A percentile compares a stretch with the other conserved stretches of the same genome.
Evolutionary conservation across 2,329 filamentous ascomycete genomes (phyloP).

Genomic region (Monosporascus sp.): DNA sequence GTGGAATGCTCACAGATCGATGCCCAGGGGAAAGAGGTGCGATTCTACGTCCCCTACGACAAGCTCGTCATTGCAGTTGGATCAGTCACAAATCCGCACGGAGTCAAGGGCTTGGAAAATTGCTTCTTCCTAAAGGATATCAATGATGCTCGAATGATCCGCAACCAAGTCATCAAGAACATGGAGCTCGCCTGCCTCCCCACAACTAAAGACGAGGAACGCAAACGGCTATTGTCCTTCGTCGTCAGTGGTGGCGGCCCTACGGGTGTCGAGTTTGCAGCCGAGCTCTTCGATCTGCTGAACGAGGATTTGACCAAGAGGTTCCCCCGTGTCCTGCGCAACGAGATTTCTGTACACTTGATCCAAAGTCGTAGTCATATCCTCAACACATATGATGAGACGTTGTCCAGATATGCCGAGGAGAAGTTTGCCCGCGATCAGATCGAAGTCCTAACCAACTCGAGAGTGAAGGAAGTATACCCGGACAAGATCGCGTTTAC

Average conservation of each 20-base stretch:
- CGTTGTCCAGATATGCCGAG: conserved; percentile 87
- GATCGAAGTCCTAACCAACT: conserved; percentile 87
- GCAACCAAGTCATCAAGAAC: conserved; percentile 83
- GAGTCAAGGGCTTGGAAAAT: conserved; percentile 89
- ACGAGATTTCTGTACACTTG: conserved; percentile 95
- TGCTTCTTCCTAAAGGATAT: conserved; percentile 96
- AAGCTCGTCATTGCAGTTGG: conserved; percentile 92
- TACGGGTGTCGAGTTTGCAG: conserved; percentile 95
- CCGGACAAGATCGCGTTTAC: conserved; percentile 83
- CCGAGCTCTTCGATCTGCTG: conserved; percentile 90
- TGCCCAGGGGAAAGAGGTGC: conserved; percentile 62
- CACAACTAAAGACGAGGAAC: conserved; percentile 83
- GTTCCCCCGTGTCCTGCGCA: conserved; percentile 87
- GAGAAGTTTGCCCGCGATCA: conserved; percentile 85
- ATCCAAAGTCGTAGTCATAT: conserved; percentile 95
- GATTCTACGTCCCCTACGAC: conserved; percentile 95
- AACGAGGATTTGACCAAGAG: conserved; percentile 85
- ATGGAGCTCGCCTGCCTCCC: conserved; percentile 89
- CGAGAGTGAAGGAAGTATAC: conserved; percentile 84
- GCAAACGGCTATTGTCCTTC: conserved; percentile 82
- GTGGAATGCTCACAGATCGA: conserved; percentile 79
- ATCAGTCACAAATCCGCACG: conserved; percentile 89
- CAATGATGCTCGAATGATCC: conserved; percentile 82
- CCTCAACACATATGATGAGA: conserved; percentile 96
- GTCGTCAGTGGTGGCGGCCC: conserved; percentile 94